Evolutionary conservation across 768 basidiomycete genomes (phyloP), one percentile per base, ranked within the genome.

Genomic region (Clitopilus hobsonii): DNA sequence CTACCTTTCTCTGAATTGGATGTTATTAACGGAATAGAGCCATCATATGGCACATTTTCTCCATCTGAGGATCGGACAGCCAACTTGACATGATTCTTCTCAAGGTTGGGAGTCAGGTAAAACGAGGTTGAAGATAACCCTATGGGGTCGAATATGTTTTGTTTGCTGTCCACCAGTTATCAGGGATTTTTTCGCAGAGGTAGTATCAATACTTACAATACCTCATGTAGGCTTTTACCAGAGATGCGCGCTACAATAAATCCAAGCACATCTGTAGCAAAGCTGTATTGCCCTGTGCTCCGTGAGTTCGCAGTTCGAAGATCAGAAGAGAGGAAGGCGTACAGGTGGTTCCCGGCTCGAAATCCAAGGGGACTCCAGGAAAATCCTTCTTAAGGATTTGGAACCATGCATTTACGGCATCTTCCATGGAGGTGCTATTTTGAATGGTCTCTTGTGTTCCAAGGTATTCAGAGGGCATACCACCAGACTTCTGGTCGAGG

Each of bases 161-260:
- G 14, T 22, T 32, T 51, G 27, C 49, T 51, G 23, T 8, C 27
- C 5, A 32, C 24, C 11, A 2, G 18, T 24, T 24, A 13, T 51
- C 23, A 51, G 49, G 13, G 23, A 11, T 13, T 48, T 11, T 48
- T 32, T 32, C 30, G 16, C 7, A 7, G 7, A 16, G 16, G 1
- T 18, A 5, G 20, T 3, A 55, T 16, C 23, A 2, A 25, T 4
- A 54, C 64, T 27, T 49, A 71, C 69, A 64, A 65, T 26, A 65
- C 68, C 26, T 66, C 56, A 49, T 69, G 66, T 20, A 71, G 57
- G 6, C 61, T 61, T 54, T 63, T 54, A 2, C 64, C 65, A 0
- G 67, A 59, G 2, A 67, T 38, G 23, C 60, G 60, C 38, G 69
- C 66, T 5, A 71, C 56, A 14, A 69, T 58, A 47, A 71, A 71